A percentile compares a stretch with the other conserved stretches of the same genome.
Conservation (phyloP, 2,329 filamentous ascomycete genomes). For the Phyllosticta citriasiana region DNA sequence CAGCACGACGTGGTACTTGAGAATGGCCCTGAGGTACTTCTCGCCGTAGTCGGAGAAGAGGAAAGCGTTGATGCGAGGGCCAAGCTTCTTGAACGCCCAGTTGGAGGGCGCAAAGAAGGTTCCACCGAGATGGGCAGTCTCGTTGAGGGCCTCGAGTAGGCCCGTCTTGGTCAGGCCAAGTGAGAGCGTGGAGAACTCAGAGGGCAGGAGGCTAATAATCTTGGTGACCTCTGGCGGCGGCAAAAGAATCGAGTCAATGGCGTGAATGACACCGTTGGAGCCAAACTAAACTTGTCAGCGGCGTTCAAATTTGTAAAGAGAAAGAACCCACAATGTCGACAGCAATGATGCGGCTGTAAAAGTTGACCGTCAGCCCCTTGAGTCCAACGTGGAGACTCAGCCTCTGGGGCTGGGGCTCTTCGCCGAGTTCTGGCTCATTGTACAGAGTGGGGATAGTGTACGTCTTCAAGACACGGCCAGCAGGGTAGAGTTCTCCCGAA, state of each 20-base stretch:
- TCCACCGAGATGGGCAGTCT: constrained; percentile 48
- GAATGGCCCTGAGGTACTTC: constrained; percentile 65
- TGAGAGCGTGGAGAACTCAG: constrained; percentile 67
- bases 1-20: constrained; percentile 69
- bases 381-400: constrained; percentile 56
- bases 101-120: constrained; percentile 80
- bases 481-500: constrained; percentile 55
- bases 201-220: constrained; percentile 56
- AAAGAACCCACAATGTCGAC: constrained; percentile 53
- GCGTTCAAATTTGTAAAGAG: background rate
- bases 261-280: constrained; percentile 74
- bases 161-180: constrained; percentile 67
- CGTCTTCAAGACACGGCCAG: constrained; percentile 52
- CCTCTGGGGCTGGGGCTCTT: constrained; percentile 53
- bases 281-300: constrained; percentile 41
- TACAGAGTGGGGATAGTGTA: constrained; percentile 67
- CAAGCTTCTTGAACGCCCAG: constrained; percentile 66
- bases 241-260: constrained; percentile 62
- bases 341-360: constrained; percentile 60
- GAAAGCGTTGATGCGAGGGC: constrained; percentile 66
- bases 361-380: constrained; percentile 62
- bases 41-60: constrained; percentile 67
- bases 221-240: constrained; percentile 58
- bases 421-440: constrained; percentile 49
- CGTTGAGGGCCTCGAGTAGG: constrained; percentile 50